Base-by-base conservation (phyloP, 1,139 yeast genomes). In the Debaryomyces fabryi region DNA sequence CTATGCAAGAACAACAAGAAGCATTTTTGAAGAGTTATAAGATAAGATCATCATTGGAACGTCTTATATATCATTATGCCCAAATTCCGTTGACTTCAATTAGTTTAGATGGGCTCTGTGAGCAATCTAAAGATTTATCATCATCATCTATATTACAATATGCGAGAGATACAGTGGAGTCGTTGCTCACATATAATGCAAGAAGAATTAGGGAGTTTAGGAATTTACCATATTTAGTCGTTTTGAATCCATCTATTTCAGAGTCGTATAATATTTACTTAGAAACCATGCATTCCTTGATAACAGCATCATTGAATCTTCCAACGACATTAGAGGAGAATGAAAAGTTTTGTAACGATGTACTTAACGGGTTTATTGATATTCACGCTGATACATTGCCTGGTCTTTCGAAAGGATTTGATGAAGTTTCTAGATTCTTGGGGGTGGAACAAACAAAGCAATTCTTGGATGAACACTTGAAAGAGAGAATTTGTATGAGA, bases 191-290 rank as follows among this genome's bases (percentile, higher is more conserved):
- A 5, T 65, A 74, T 50, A 68, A 75, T 52, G 83, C 86, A 3
- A 76, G 82, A 46, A 68, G 97, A 52, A 66, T 91, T 16, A 76
- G 78, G 37, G 86, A 86, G 40, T 82, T 92, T 55, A 76, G 95
- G 52, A 74, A 78, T 42, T 71, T 92, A 46, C 96, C 97, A 0
- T 92, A 90, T 63, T 78, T 92, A 56, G 91, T 86, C 44, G 87
- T 90, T 42, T 69, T 92, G 52, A 92, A 92, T 62, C 97, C 97
- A n/a, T 82, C 89, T 58, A 86, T 92, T 47, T 86, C 95, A n/a
- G 83, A 82, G 57, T 86, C 88, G 18, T 89, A 90, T 70, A 77
- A 82, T 57, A 69, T 85, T 42, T 92, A 92, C 66, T 71, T 88
- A 54, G 76, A 81, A 51, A 86, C 96, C 5, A 79, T 91, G 72